Evolutionary conservation across 225 moss, liverwort and hornwort species (phyloP).

Genomic region (Rhytidiadelphus loreus): DNA sequence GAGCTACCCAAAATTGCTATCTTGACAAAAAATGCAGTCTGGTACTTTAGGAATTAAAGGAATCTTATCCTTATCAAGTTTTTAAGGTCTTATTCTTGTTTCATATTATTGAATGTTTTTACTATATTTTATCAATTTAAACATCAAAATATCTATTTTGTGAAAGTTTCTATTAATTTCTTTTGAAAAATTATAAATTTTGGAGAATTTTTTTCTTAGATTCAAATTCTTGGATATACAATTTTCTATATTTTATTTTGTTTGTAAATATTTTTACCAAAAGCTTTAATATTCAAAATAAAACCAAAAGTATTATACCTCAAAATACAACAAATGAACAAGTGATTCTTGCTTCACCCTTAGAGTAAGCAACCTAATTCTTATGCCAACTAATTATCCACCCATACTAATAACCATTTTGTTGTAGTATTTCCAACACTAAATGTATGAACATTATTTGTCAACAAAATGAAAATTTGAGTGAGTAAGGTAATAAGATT

Average conservation of each 20-base stretch:
- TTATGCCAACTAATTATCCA: background rate
- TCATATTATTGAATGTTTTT: too few species aligned
- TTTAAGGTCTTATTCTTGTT: too few species aligned
- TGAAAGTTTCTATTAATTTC: background rate
- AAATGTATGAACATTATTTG: background rate
- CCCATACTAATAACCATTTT: background rate
- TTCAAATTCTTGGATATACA: background rate
- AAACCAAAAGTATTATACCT: rapidly evolving
- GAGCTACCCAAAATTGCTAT: too few species aligned
- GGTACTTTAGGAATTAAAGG: too few species aligned
- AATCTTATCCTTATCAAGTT: too few species aligned
- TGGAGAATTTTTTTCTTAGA: background rate
- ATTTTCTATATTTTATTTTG: background rate
- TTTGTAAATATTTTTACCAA: background rate
- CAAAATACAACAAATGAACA: background rate
- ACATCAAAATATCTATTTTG: background rate
- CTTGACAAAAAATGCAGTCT: too few species aligned
- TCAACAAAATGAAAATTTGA: background rate
- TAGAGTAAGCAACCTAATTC: too few species aligned
- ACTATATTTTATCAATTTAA: too few species aligned
- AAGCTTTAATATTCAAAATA: background rate
- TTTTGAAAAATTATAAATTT: background rate
- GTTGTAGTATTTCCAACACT: background rate
- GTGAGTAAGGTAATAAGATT: background rate
- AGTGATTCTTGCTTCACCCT: background rate